phyloP scores from a whole-genome alignment of 202 grass and related monocot genomes.

The Miscanthus sacchariflorus region DNA sequence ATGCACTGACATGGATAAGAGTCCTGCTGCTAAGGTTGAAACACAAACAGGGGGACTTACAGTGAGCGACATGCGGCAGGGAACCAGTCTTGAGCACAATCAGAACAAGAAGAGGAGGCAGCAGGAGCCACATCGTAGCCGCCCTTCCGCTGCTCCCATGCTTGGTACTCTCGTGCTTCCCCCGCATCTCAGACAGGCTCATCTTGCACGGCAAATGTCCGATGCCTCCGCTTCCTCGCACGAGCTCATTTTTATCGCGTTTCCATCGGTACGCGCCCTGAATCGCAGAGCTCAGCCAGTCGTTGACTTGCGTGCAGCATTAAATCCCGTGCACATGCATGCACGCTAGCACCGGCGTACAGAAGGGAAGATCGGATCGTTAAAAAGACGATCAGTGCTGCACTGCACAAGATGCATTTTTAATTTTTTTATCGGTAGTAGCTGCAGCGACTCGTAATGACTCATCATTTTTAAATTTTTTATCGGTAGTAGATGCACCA shows the following conservation, averaged over 20 bases:
- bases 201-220: too few relatives aligned
- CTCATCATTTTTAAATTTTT: too few relatives aligned
- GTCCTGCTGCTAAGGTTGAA: too few relatives aligned
- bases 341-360: neutral
- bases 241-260: neutral
- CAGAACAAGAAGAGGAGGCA: constrained; percentile 49
- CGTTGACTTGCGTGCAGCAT: constrained; percentile 16
- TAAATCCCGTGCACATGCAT: constrained; percentile 1
- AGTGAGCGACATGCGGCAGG: constrained; percentile 37
- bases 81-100: constrained; percentile 52
- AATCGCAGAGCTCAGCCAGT: neutral
- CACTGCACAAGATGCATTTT: too few relatives aligned
- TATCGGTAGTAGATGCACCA: too few relatives aligned
- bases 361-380: too few relatives aligned
- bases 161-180: constrained; percentile 35
- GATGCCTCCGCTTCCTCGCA: too few relatives aligned
- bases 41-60: constrained; percentile 13
- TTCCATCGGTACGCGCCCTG: neutral
- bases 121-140: constrained; percentile 42
- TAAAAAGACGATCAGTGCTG: too few relatives aligned
- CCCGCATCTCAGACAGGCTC: neutral
- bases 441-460: too few relatives aligned
- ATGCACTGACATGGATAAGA: too few relatives aligned
- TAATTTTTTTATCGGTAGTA: too few relatives aligned
- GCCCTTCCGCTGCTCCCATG: constrained; percentile 18